A percentile compares a stretch with the other conserved stretches of the same genome.
Evolutionary conservation across 768 basidiomycete species (phyloP).

Genomic region (Paxillus ammoniavirescens): DNA sequence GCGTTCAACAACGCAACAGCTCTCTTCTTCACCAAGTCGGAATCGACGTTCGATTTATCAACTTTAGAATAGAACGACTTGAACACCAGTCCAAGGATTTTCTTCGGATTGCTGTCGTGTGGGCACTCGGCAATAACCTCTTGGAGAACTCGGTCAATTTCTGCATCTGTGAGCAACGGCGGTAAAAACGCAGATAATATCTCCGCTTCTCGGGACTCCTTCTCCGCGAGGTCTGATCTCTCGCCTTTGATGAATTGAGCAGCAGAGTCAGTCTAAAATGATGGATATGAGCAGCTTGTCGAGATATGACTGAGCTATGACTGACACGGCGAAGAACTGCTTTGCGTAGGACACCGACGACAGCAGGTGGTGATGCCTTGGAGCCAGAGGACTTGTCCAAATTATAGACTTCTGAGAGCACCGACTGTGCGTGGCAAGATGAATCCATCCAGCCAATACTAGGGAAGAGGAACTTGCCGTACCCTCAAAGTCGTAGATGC

Average conservation of each 20-base stretch:
- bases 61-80: constrained; percentile 63
- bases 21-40: constrained; percentile 54
- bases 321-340: constrained; percentile 59
- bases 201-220: constrained; percentile 56
- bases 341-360: constrained; percentile 56
- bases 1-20: constrained; percentile 38
- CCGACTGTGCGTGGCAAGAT: constrained; percentile 42
- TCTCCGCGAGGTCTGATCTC: constrained; percentile 64
- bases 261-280: constrained; percentile 55
- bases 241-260: constrained; percentile 52
- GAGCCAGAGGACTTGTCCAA: constrained; percentile 56
- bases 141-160: constrained; percentile 52
- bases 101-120: constrained; percentile 18
- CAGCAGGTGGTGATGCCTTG: constrained; percentile 45
- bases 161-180: constrained; percentile 51
- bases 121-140: constrained; percentile 35
- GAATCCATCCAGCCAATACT: not conserved
- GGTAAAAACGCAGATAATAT: constrained; percentile 58
- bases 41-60: constrained; percentile 58
- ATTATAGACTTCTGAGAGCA: constrained; percentile 67
- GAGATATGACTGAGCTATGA: constrained; percentile 3
- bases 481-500: constrained; percentile 60
- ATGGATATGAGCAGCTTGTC: constrained; percentile 6
- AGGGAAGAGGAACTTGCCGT: constrained; percentile 15
- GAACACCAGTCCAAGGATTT: constrained; percentile 47